Evolutionary conservation across 805 yeast species (phyloP).

Genomic region (Ogataea methanolica): DNA sequence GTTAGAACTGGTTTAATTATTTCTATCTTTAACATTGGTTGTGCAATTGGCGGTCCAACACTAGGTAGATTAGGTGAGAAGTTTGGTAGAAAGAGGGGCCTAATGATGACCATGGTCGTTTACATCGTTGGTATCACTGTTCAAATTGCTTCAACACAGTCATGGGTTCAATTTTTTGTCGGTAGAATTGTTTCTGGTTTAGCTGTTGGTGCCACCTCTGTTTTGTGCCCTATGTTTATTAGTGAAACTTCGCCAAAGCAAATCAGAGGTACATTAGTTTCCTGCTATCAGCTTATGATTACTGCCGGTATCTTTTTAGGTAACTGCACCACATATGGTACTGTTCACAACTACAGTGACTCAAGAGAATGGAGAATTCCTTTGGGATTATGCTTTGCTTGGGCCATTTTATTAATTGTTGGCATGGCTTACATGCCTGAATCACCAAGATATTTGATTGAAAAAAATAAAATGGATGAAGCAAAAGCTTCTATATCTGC

Average conservation of each 20-base stretch:
- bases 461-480: conserved; percentile 42
- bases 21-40: conserved; percentile 66
- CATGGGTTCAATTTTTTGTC: conserved; percentile 60
- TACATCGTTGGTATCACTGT: conserved; percentile 58
- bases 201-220: conserved; percentile 53
- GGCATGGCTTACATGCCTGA: conserved; percentile 63
- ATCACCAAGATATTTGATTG: conserved; percentile 61
- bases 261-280: conserved; percentile 66
- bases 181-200: conserved; percentile 58
- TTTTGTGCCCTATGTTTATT: conserved; percentile 53
- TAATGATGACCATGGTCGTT: conserved; percentile 47
- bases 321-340: conserved; percentile 61
- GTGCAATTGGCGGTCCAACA: conserved; percentile 66
- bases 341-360: conserved; percentile 43
- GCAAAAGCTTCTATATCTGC: conserved; percentile 52
- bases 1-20: conserved; percentile 60
- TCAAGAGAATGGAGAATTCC: conserved; percentile 68
- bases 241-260: conserved; percentile 68
- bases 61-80: conserved; percentile 54
- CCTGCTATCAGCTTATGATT: conserved; percentile 64
- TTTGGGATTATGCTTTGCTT: conserved; percentile 42
- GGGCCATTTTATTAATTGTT: conserved; percentile 45
- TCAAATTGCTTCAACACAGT: conserved; percentile 50
- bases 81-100: conserved; percentile 55
- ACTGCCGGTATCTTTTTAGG: conserved; percentile 70